These are phyloP conservation scores for Phytophthora lateralis DNA, from an alignment of 352 stramenopile genomes.

Conservation along the genomic window DNA sequence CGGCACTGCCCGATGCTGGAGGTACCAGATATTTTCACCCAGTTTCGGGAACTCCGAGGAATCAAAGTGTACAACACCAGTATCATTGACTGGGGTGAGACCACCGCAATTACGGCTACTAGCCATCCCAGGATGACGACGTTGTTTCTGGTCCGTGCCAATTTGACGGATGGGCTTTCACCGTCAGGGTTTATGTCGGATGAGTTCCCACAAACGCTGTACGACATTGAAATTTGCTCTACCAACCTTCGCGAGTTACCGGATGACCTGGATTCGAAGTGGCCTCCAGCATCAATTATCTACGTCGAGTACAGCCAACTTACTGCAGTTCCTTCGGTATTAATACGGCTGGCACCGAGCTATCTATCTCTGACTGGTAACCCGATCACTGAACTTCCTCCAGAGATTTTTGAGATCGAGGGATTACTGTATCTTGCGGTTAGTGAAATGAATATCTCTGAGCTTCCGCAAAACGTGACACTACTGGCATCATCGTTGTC, in stretches of 20 bases:
- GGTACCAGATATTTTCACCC: slow-evolving; percentile 28
- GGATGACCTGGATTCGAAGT: slow-evolving; percentile 39
- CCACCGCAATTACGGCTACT: slow-evolving; percentile 27
- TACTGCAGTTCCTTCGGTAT: slow-evolving; percentile 10
- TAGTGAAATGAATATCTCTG: slow-evolving; percentile 16
- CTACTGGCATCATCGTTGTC: slow-evolving; percentile 7
- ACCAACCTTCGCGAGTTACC: slow-evolving; percentile 45
- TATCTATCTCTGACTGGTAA: slow-evolving; percentile 37
- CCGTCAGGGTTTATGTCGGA: slow-evolving; percentile 38
- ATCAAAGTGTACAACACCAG: slow-evolving; percentile 53
- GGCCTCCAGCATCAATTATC: slow-evolving; percentile 26
- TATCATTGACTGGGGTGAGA: slow-evolving; percentile 27
- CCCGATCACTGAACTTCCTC: slow-evolving; percentile 28
- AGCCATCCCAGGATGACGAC: slow-evolving; percentile 33
- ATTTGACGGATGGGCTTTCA: slow-evolving; percentile 37
- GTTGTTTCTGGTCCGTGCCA: slow-evolving; percentile 40
- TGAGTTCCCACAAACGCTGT: slow-evolving; percentile 37
- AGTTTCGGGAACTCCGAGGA: slow-evolving; percentile 31
- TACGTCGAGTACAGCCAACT: slow-evolving; percentile 36
- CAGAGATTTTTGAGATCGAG: slow-evolving; percentile 25
- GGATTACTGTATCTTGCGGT: slow-evolving; percentile 19
- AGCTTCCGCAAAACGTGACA: slow-evolving; percentile 30
- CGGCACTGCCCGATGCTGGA: slow-evolving; percentile 39
- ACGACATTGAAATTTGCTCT: slow-evolving; percentile 47
- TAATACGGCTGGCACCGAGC: slow-evolving; percentile 16